Evolutionary conservation across 371 early-diverging fungal genomes (phyloP).

Genomic region (Haplosporangium sp.): DNA sequence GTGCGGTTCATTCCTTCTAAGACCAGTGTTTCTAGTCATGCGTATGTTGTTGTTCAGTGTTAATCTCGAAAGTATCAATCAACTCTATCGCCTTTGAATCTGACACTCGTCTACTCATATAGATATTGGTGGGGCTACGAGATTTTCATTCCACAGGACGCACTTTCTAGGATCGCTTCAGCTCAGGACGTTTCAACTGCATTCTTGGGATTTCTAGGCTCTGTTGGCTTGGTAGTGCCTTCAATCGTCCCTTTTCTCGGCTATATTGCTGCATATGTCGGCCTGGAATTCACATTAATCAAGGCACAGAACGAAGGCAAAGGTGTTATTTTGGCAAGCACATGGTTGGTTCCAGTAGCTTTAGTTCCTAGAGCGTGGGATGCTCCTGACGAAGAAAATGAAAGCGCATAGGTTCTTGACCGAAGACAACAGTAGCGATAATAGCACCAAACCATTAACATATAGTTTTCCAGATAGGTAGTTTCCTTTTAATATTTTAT

Average conservation of each 20-base stretch:
- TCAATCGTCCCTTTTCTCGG: conserved; percentile 53
- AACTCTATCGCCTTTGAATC: not conserved
- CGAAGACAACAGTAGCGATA: not conserved
- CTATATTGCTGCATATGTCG: conserved; percentile 53
- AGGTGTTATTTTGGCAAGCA: conserved; percentile 51
- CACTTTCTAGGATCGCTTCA: conserved; percentile 44
- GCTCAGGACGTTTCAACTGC: conserved; percentile 53
- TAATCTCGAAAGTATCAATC: not conserved
- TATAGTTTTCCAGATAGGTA: no score
- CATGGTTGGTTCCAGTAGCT: conserved; percentile 51
- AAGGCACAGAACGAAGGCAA: conserved; percentile 54
- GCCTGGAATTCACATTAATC: conserved; percentile 50
- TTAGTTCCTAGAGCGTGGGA: conserved; percentile 53
- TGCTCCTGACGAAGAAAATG: conserved; percentile 29
- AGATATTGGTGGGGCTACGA: conserved; percentile 56
- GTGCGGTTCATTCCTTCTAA: conserved; percentile 37
- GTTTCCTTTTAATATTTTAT: not conserved
- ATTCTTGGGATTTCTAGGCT: conserved; percentile 43
- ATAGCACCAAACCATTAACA: not conserved
- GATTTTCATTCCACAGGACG: conserved; percentile 48
- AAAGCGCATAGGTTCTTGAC: not conserved
- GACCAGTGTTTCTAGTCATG: conserved; percentile 37
- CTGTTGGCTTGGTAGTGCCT: conserved; percentile 47
- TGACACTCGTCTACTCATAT: not conserved
- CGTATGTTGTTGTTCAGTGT: conserved; percentile 26